Evolutionary conservation across 768 basidiomycete species (phyloP), one percentile per base, ranked within the genome.

Genomic region (Leccinum olivaceopallidum): DNA sequence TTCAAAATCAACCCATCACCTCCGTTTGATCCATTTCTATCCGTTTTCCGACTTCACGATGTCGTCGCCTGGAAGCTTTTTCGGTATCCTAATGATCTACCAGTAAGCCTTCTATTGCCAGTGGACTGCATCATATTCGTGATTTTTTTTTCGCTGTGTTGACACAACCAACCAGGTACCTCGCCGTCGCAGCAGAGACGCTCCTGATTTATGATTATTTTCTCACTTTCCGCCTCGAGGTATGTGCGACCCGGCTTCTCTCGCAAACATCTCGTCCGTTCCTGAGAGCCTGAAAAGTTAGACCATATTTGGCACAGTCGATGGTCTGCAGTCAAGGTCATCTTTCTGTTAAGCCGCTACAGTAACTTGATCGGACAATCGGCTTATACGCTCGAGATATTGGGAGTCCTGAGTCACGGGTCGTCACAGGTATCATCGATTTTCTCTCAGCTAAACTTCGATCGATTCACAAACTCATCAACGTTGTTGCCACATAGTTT

Each of bases 301-400:
- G 44, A 37, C 13, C 48, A 59, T 18, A 51, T 56, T 2, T 63
- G 64, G 59, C 13, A 10, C 13, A 26, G 48, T 2, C 64, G 26
- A 36, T 63, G 64, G 61, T 10, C 9, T 8, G 6, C 42, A 12
- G 56, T 55, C 3, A 65, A 68, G 37, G 28, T 44, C 16, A 24
- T 58, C 7, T 68, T 67, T 37, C 59, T 67, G 3, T 10, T 65
- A 55, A 68, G 60, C 34, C 66, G 66, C 20, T 67, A 67, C 10
- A 58, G 53, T 1, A 63, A 42, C 13, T n/a, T 68, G 24, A n/a
- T 56, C 18, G 59, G 58, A 18, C 67, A 66, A n/a, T 50, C 56
- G 1, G 9, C 53, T 2, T 28, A 60, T 16, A 56, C 20, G 12
- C 44, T 69, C 12, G 56, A 66, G 34, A 65, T 60, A 39, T 8